Evolutionary conservation across 2,329 filamentous ascomycete species (phyloP).

Genomic region (Huntiella omanensis): DNA sequence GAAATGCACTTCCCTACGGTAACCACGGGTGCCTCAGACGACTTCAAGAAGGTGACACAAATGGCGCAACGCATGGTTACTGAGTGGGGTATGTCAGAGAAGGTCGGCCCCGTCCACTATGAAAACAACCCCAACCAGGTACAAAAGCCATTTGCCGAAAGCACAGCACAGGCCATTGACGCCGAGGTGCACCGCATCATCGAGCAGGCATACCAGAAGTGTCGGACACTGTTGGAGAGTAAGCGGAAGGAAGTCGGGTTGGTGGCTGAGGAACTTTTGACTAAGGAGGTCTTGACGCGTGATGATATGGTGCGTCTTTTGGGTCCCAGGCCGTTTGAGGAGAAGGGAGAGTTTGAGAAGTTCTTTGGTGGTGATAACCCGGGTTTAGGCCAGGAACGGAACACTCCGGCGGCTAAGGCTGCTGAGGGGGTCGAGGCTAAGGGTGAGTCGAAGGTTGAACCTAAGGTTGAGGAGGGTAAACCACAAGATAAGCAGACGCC

Average conservation of each 20-base stretch:
- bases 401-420: constrained; percentile 17
- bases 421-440: constrained; percentile 17
- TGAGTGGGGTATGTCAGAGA: constrained; percentile 96
- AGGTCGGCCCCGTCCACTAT: constrained; percentile 84
- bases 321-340: constrained; percentile 67
- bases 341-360: constrained; percentile 75
- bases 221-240: constrained; percentile 60
- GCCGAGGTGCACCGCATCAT: constrained; percentile 79
- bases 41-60: constrained; percentile 94
- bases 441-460: constrained; percentile 13
- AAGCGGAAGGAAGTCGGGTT: constrained; percentile 80
- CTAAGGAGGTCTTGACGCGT: constrained; percentile 75
- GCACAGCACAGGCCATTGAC: constrained; percentile 84
- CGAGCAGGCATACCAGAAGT: constrained; percentile 81
- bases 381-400: constrained; percentile 25
- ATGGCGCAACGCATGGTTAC: constrained; percentile 98
- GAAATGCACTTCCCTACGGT: constrained; percentile 95
- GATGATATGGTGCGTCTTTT: constrained; percentile 86
- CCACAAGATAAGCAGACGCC: background rate
- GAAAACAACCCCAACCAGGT: constrained; percentile 65
- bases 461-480: background rate
- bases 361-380: constrained; percentile 57
- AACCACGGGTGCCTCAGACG: constrained; percentile 83
- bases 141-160: constrained; percentile 89
- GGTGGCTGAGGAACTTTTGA: constrained; percentile 79